Percentiles rank a stretch among this genome's conserved stretches.
phyloP scores from a whole-genome alignment of 257 asterid species.

The Paraleonurus japonicus region DNA sequence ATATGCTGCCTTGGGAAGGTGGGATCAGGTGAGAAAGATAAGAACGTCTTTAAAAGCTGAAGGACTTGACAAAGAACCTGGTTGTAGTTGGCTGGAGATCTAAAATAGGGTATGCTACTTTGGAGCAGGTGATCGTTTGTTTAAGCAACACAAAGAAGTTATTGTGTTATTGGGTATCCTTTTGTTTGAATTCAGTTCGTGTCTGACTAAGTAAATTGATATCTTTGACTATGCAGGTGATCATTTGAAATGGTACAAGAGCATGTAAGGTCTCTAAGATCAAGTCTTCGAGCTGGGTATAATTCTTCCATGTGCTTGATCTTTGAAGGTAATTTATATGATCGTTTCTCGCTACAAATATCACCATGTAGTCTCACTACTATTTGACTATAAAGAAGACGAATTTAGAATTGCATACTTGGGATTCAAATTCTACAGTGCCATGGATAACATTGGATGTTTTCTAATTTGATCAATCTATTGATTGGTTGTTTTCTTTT shows the following conservation, averaged over 20 bases:
- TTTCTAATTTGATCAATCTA: background rate
- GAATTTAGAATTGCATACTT: background rate
- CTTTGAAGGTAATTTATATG: conserved; percentile 2
- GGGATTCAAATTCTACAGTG: background rate
- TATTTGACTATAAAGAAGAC: background rate
- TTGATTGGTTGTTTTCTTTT: background rate
- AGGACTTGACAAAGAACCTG: conserved; percentile 68
- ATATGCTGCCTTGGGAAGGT: conserved; percentile 63
- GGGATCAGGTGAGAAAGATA: conserved; percentile 66
- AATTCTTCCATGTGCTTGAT: background rate
- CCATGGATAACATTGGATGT: background rate
- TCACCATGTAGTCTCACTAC: background rate
- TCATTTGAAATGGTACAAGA: conserved; percentile 9
- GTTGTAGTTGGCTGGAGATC: conserved; percentile 78
- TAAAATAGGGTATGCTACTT: conserved; percentile 45
- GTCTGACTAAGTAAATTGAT: background rate
- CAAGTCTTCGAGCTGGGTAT: background rate
- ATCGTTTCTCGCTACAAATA: background rate
- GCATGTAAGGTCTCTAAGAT: background rate
- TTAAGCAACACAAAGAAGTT: conserved; percentile 44
- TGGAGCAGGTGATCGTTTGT: conserved; percentile 44
- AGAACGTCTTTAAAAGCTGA: conserved; percentile 48
- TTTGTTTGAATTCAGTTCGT: background rate
- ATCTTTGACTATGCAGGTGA: conserved; percentile 18
- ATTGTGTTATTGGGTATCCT: conserved; percentile 38